phyloP scores from a whole-genome alignment of 2,329 filamentous ascomycete species.

The Emergomyces africanus region DNA sequence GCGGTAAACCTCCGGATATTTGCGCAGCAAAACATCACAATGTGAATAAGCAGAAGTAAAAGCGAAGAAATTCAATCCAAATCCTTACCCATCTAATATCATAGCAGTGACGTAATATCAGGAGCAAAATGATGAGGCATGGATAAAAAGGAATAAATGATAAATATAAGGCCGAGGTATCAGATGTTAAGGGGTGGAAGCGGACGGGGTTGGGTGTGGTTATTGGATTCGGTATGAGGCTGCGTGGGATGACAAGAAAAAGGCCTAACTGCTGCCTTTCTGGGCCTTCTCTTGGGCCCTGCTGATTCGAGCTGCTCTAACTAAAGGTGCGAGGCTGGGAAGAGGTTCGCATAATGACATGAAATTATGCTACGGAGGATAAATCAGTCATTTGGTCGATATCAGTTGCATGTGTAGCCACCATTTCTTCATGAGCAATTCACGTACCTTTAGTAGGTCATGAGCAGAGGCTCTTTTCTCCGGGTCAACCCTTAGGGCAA shows the following conservation, averaged over 20 bases:
- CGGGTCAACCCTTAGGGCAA: constrained; percentile 90
- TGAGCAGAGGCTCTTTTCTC: constrained; percentile 94
- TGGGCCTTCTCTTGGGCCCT: constrained; percentile 72
- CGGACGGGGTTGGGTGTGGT: not conserved
- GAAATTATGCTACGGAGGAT: constrained; percentile 53
- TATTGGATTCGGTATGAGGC: not conserved
- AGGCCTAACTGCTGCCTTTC: constrained; percentile 38
- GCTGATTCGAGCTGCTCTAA: constrained; percentile 72
- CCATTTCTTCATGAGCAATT: not conserved
- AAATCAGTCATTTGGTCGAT: constrained; percentile 12
- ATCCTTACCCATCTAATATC: not conserved
- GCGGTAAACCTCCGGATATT: not conserved
- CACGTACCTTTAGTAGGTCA: constrained; percentile 75
- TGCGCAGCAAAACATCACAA: not conserved
- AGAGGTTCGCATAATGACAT: constrained; percentile 65
- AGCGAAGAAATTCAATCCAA: not conserved
- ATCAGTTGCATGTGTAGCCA: not conserved
- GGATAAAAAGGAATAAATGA: not conserved
- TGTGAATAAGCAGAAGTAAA: not conserved
- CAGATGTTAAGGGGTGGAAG: not conserved
- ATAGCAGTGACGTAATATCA: not conserved
- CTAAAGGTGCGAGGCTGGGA: constrained; percentile 68
- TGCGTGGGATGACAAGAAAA: not conserved
- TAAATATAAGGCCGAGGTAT: not conserved
- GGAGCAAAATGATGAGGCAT: not conserved